Evolutionary conservation across 441 rosid genomes (phyloP), one percentile per base, ranked within the genome.

Genomic region (Melastoma candidum): DNA sequence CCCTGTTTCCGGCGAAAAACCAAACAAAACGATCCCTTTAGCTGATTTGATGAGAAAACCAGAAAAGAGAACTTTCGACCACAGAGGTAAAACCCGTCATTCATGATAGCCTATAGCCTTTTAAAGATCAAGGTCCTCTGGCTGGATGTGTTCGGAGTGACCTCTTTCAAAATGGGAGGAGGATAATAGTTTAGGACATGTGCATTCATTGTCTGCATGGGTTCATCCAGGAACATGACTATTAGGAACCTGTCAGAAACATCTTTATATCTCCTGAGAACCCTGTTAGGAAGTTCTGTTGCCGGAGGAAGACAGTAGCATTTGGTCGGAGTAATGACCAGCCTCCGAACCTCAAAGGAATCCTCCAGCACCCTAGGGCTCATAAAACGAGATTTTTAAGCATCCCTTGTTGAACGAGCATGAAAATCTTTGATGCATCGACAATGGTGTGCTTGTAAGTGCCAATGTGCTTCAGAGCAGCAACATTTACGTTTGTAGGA

Each of bases 11-110:
- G 22, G 98, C 85, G 26, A 83, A 92, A 74, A 87, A 87, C 96
- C 98, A 92, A 2, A 95, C 96, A 39, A 96, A 83, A 26, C 84
- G 68, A 60, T 92, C 98, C 75, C 98, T 83, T 58, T 17, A 85
- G 75, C 68, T 92, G 98, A 74, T 87, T 87, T 66, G 96, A 78
- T 7, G 96, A 92, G 75, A 92, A 92, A 44, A 94, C 98, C 59
- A 92, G 76, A 71, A 92, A 87, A 51, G 89, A 78, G 73, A 80
- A 87, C 67, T 58, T 73, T 66, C 90, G 79, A 47, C 96, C 90
- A 43, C 96, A 92, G 7, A 87, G 71, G 59, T 68, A 62, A 74
- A 92, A 92, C 49, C 96, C 98, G 43, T 82, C 68, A 4, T 67
- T 68, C 65, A 92, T 71, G 59, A 83, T 79, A 61, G 60, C 71